Evolutionary conservation across 2,329 filamentous ascomycete species (phyloP), one percentile per base, ranked within the genome.

Genomic region (Ceratocystis colombiana): DNA sequence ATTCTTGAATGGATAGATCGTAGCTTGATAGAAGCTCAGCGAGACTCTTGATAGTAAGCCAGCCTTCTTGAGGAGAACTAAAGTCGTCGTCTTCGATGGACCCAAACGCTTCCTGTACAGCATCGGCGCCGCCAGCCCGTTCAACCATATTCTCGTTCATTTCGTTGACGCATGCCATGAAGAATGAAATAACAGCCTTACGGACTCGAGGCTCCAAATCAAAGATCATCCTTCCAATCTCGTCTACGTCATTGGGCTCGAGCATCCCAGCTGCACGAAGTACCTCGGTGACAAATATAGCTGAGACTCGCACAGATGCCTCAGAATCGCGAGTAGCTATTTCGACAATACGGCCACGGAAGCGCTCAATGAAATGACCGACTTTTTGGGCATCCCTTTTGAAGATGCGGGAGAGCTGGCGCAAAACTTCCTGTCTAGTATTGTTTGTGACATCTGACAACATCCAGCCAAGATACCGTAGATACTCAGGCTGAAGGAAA

Each of bases 401-500:
- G 76, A 95, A 93, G 4, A 99, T 81, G 67, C 84, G 86, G 25
- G 84, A 81, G 15, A 99, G 80, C 74, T 97, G 91, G 72, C 86
- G 89, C 53, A 99, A 77, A 1, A 95, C 90, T 74, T 96, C 91
- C n/a, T 87, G 82, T 65, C 94, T 84, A 25, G 90, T 92, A 7
- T 85, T 77, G 0, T 86, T 80, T 68, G 86, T 82, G 2, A 86
- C 82, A 73, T 99, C 94, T 3, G 92, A 96, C 37, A 99, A 80
- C 72, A 96, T 87, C 94, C 94, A 99, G 64, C 94, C 94, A 5
- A 99, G 80, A 72, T 99, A 99, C 68, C 94, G 87, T 63, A 99
- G 79, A 76, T 96, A 96, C 71, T 88, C 83, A 1, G 90, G 90
- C 70, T 96, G 89, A 74, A 96, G 90, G 76, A 96, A 99, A 59